These are phyloP conservation scores for Podila verticillata DNA, from an alignment of 192 early-diverging fungal species.

Conservation along the genomic window DNA sequence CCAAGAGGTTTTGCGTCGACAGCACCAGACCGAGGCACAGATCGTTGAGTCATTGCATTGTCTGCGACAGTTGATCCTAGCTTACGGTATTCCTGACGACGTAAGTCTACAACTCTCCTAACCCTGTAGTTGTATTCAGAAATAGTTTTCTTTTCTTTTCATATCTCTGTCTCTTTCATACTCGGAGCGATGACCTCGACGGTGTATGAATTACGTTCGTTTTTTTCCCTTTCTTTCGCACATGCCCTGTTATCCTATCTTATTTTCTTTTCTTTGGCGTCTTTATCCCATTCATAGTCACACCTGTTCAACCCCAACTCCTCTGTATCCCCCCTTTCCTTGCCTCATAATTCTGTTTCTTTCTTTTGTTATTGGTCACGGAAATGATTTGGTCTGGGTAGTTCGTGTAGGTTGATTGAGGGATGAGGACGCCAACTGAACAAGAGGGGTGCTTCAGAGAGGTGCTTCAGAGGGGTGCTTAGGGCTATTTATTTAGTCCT, in stretches of 20 bases:
- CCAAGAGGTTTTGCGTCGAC: constrained; percentile 58
- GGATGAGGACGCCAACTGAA: neutral
- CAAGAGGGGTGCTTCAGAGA: neutral
- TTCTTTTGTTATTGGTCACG: too few relatives aligned
- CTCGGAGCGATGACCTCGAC: neutral
- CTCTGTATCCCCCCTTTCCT: neutral
- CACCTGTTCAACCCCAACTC: neutral
- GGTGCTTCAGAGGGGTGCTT: neutral
- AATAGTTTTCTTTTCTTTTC: neutral
- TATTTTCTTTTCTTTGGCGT: neutral
- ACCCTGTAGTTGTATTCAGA: constrained; percentile 8
- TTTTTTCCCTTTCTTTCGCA: neutral
- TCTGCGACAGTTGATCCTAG: constrained; percentile 65
- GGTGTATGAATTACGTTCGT: neutral
- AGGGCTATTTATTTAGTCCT: neutral
- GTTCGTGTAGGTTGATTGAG: neutral
- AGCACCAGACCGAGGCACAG: constrained; percentile 63
- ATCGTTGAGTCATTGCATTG: constrained; percentile 64
- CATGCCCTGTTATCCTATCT: neutral
- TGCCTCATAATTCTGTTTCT: neutral
- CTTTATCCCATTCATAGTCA: neutral
- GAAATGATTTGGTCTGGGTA: too few relatives aligned
- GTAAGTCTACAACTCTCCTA: neutral
- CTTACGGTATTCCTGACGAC: constrained; percentile 69
- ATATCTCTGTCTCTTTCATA: neutral